Base-by-base conservation (phyloP, 2,329 filamentous ascomycete species). In the Penicillium sp. region DNA sequence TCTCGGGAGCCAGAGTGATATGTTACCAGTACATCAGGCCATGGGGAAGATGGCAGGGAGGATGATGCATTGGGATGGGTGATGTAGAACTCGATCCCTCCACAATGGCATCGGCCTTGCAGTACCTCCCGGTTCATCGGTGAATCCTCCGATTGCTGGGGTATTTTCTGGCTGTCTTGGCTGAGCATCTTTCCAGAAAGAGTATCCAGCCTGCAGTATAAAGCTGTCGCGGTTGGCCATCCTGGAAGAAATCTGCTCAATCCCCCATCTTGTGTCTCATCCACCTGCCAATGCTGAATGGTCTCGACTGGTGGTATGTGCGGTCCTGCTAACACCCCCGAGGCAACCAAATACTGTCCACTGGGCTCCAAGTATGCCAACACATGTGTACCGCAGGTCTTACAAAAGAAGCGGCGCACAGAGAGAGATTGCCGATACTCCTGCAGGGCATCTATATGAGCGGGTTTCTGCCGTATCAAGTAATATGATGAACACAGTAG, bases 1-100 rank as follows among this genome's bases (percentile, higher is more conserved):
- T 53, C 52, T 2, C 53, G 50, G 16, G 59, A 58, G n/a, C 44
- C 39, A 7, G 60, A 61, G 42, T 68, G 54, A 45, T 68, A 74
- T 0, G 76, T 71, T 1, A 73, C 51, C 11, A 76, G 64, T 6
- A 79, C 54, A 47, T 84, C 75, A 8, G 76, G 56, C 59, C 72
- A 76, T 14, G 64, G 62, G 3, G 76, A 74, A 16, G 59, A 60
- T 1, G 69, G 68, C 3, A 64, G 36, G 4, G 54, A 55, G 32
- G 75, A 78, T 5, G 57, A 56, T 1, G 51, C 55, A 40, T 73
- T 66, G 0, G 80, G 80, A 2, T 70, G 71, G 3, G 72, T 73
- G 51, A 85, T 70, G 50, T 64, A 67, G 55, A 84, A 76, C 9
- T 68, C 56, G 9, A 84, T 67, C 2, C 67, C 71, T 3, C 67